A percentile compares a stretch with the other conserved stretches of the same genome.
Evolutionary conservation across 148 eudicot genomes (phyloP).

Genomic region (Vaccinium macrocarpon): DNA sequence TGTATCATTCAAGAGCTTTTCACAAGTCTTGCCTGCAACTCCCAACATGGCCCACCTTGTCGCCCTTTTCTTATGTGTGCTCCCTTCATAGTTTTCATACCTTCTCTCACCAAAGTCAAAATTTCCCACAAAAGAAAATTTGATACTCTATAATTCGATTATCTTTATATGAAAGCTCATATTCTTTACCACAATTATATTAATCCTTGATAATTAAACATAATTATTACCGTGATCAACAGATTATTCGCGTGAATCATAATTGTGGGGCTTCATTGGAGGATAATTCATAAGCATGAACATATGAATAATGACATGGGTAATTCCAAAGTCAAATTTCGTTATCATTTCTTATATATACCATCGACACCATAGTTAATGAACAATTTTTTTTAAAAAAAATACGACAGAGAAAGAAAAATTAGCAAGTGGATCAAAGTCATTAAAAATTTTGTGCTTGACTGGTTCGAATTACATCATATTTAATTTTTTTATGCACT

Average conservation of each 20-base stretch:
- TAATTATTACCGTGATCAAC: background rate
- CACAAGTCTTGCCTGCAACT: constrained; percentile 73
- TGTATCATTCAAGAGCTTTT: constrained; percentile 39
- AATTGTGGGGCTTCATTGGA: background rate
- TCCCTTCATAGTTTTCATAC: constrained; percentile 2
- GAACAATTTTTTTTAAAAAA: background rate
- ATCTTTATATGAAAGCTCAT: constrained; percentile 32
- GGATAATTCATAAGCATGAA: background rate
- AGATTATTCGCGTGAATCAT: background rate
- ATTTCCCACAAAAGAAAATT: constrained; percentile 29
- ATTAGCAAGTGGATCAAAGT: background rate
- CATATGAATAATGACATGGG: constrained; percentile 9
- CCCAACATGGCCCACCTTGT: constrained; percentile 71
- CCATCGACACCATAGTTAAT: background rate
- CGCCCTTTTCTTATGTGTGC: constrained; percentile 24
- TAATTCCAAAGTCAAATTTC: constrained; percentile 16
- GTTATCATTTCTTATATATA: constrained; percentile 16
- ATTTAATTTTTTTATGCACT: background rate
- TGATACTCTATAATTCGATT: constrained; percentile 25
- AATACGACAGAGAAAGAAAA: background rate
- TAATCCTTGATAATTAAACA: constrained; percentile 19
- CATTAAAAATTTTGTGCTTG: background rate
- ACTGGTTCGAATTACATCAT: background rate
- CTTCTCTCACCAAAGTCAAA: constrained; percentile 34
- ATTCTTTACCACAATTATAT: constrained; percentile 31